Conservation (phyloP, 1,139 yeast species). For the Geotrichum citri-aurantii region DNA sequence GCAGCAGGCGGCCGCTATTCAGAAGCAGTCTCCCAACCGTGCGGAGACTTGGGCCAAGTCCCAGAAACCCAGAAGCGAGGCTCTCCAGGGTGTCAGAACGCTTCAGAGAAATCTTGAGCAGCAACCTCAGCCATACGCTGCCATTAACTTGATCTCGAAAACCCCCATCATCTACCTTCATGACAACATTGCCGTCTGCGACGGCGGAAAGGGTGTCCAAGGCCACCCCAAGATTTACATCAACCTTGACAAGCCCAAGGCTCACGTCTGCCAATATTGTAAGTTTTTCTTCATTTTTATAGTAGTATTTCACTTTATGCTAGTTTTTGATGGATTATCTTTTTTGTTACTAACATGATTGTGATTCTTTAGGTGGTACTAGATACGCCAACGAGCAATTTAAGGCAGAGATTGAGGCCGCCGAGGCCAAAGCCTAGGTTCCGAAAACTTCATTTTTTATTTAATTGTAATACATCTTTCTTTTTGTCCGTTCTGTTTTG, state of each 20-base stretch:
- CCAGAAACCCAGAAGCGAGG: slow-evolving; percentile 58
- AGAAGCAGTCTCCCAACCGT: slow-evolving; percentile 71
- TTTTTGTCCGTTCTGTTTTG: not conserved
- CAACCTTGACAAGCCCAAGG: slow-evolving; percentile 69
- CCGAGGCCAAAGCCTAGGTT: slow-evolving; percentile 12
- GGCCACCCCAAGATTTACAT: slow-evolving; percentile 86
- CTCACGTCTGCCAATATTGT: slow-evolving; percentile 76
- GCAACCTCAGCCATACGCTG: slow-evolving; percentile 81
- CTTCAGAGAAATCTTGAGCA: slow-evolving; percentile 58
- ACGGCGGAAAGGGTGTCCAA: slow-evolving; percentile 70
- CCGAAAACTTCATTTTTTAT: not conserved
- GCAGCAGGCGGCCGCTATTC: slow-evolving; percentile 12
- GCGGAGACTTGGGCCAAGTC: slow-evolving; percentile 62
- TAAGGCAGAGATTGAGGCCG: slow-evolving; percentile 15
- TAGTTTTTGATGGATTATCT: no score
- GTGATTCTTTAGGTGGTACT: slow-evolving; percentile 13
- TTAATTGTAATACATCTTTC: not conserved
- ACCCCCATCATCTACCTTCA: slow-evolving; percentile 66
- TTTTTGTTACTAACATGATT: slow-evolving; percentile 3
- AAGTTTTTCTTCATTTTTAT: no score
- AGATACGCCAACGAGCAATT: slow-evolving; percentile 17
- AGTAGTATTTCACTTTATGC: no score
- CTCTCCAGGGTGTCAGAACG: slow-evolving; percentile 61
- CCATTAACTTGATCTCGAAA: slow-evolving; percentile 73
- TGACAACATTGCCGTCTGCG: slow-evolving; percentile 69